phyloP scores from a whole-genome alignment of 2,329 filamentous ascomycete species.

The Fusarium cicatricum region DNA sequence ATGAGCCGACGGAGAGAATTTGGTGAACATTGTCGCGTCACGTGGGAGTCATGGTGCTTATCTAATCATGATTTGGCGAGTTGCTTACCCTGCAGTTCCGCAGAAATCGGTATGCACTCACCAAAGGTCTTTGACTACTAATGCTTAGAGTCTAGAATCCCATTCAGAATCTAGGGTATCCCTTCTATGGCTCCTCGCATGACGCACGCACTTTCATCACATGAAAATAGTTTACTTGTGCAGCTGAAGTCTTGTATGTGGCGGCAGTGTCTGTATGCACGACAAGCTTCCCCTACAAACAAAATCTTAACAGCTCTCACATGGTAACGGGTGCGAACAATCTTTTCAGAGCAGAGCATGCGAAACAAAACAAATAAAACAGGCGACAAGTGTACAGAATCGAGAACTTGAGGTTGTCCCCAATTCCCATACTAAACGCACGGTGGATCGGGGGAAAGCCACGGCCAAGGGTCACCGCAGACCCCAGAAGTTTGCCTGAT shows the following conservation, averaged over 20 bases:
- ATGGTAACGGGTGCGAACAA: too few relatives aligned
- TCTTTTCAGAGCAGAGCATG: too few relatives aligned
- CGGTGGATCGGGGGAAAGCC: neutral
- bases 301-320: too few relatives aligned
- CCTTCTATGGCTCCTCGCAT: neutral
- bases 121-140: too few relatives aligned
- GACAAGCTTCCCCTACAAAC: too few relatives aligned
- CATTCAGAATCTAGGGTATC: neutral
- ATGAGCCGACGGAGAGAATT: slow-evolving; percentile 36
- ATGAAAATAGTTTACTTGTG: neutral
- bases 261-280: too few relatives aligned
- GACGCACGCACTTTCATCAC: neutral
- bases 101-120: neutral
- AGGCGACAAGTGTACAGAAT: neutral
- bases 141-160: neutral
- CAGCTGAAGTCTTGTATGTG: neutral
- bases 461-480: neutral
- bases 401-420: neutral
- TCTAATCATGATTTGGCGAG: neutral
- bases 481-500: slow-evolving; percentile 8
- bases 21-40: slow-evolving; percentile 18
- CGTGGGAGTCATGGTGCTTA: slow-evolving; percentile 3
- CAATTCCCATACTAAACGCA: neutral
- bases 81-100: slow-evolving; percentile 2
- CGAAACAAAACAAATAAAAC: too few relatives aligned